These are phyloP conservation scores for Neocallimastix lanati DNA, from an alignment of 192 early-diverging fungal genomes.

Conservation along the genomic window DNA sequence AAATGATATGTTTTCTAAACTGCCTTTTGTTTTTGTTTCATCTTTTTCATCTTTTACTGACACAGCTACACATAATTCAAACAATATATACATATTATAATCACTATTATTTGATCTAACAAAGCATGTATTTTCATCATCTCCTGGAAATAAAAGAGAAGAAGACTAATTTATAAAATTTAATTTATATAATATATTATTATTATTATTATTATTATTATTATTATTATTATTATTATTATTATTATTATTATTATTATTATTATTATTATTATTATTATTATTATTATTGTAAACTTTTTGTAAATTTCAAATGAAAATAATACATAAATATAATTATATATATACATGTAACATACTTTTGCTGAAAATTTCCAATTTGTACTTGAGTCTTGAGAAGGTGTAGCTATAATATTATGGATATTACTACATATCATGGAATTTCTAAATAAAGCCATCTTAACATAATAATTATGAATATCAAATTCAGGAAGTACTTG, in stretches of 20 bases:
- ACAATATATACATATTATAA: conserved; percentile 18
- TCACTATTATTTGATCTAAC: conserved; percentile 17
- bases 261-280: no score
- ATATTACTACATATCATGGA: conserved; percentile 20
- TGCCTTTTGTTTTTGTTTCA: conserved; percentile 2
- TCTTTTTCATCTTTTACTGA: conserved; percentile 9
- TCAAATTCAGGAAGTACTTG: conserved; percentile 3
- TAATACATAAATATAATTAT: no score
- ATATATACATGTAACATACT: no score
- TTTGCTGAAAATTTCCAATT: conserved; percentile 24
- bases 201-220: no score
- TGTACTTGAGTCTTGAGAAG: conserved; percentile 6
- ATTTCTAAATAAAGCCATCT: conserved; percentile 26
- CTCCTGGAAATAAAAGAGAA: conserved; percentile 22
- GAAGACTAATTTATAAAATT: no score
- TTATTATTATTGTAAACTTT: no score
- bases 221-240: no score
- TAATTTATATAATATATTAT: no score
- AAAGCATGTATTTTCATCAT: conserved; percentile 27
- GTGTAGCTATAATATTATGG: conserved; percentile 16
- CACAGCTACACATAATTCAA: conserved; percentile 18
- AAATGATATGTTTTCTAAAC: background rate
- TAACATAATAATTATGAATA: conserved; percentile 18
- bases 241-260: no score
- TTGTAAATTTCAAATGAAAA: no score